phyloP scores from a whole-genome alignment of 305 asterid genomes.

The Ajuga reptans region DNA sequence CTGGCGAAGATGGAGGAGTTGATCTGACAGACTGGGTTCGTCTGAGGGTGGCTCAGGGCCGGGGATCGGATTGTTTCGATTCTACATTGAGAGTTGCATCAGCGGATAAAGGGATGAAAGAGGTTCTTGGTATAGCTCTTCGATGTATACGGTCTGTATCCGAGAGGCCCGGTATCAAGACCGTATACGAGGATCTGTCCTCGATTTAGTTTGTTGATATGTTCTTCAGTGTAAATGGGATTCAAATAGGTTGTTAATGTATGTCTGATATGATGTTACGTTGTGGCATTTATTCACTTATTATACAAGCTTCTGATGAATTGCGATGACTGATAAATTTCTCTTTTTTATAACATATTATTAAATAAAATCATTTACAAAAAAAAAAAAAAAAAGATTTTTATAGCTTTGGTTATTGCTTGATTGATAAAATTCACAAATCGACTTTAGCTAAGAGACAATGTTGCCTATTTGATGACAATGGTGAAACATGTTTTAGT shows the following conservation, averaged over 20 bases:
- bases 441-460: too few species aligned
- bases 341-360: too few species aligned
- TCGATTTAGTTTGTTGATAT: slow-evolving; percentile 40
- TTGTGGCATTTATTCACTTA: background rate
- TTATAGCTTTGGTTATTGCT: too few species aligned
- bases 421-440: too few species aligned
- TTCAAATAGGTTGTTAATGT: slow-evolving; percentile 47
- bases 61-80: slow-evolving; percentile 66
- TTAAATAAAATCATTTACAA: too few species aligned
- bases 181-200: slow-evolving; percentile 78
- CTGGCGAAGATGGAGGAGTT: slow-evolving; percentile 81
- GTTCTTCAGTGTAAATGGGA: slow-evolving; percentile 24
- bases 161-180: slow-evolving; percentile 92
- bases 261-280: slow-evolving; percentile 5
- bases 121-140: slow-evolving; percentile 69
- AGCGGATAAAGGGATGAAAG: slow-evolving; percentile 66
- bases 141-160: slow-evolving; percentile 68
- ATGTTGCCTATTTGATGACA: too few species aligned
- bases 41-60: slow-evolving; percentile 64
- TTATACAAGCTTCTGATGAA: background rate
- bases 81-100: slow-evolving; percentile 39
- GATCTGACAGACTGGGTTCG: slow-evolving; percentile 91
- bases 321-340: background rate
- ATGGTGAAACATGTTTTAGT: too few species aligned
- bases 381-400: too few species aligned